Percentiles rank a stretch among this genome's conserved stretches.
These are phyloP conservation scores for Serendipita vermifera DNA, from an alignment of 768 basidiomycete genomes.

Conservation along the genomic window DNA sequence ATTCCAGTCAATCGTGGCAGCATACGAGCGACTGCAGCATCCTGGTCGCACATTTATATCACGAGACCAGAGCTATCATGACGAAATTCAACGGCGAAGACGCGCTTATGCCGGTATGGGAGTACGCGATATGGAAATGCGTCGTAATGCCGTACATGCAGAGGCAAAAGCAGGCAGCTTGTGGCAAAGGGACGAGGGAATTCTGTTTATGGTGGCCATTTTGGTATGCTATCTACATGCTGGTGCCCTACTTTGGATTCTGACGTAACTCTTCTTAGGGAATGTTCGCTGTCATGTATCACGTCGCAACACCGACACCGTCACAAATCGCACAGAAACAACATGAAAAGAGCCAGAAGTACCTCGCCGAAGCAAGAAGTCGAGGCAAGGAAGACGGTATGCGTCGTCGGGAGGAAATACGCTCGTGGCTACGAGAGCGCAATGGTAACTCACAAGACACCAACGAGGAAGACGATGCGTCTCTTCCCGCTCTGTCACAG, in stretches of 20 bases:
- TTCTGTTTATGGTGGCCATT: not conserved
- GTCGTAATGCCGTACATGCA: no score
- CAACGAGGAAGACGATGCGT: no score
- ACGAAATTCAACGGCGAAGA: not conserved
- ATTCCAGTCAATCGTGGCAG: conserved; percentile 54
- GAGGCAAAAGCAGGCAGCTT: not conserved
- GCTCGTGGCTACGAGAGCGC: not conserved
- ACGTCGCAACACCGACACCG: not conserved
- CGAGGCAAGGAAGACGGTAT: conserved; percentile 1
- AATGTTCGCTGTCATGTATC: not conserved
- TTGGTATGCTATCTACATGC: not conserved
- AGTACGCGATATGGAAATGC: not conserved
- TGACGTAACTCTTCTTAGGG: no score
- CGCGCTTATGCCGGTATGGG: not conserved
- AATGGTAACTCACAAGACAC: no score
- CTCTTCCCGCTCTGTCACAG: no score
- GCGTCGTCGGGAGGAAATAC: conserved; percentile 2
- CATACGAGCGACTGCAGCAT: conserved; percentile 47
- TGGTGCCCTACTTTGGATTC: no score
- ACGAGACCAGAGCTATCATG: not conserved
- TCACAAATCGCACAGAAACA: not conserved
- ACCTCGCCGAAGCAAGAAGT: not conserved
- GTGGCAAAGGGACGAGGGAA: conserved; percentile 7
- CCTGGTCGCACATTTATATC: not conserved
- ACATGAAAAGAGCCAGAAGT: not conserved